These are phyloP conservation scores for Fusarium musae DNA, from an alignment of 2,329 filamentous ascomycete species.

Conservation along the genomic window DNA sequence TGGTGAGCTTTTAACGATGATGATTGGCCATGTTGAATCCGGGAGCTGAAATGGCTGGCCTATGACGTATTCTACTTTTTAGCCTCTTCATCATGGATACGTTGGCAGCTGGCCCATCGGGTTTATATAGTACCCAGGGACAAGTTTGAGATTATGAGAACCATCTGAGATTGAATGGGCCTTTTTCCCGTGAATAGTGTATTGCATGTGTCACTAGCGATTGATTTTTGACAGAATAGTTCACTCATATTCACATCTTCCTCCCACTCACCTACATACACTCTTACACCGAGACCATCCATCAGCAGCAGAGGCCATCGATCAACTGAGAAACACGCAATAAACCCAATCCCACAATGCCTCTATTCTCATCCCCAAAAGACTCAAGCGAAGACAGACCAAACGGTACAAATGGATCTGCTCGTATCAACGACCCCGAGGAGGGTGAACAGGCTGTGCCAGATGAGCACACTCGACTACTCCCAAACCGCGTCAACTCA, in stretches of 20 bases:
- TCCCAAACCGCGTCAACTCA: constrained; percentile 73
- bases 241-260: not conserved
- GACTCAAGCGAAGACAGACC: constrained; percentile 36
- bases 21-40: constrained; percentile 29
- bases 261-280: not conserved
- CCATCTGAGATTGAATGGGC: not conserved
- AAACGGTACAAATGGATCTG: constrained; percentile 23
- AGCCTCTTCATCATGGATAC: constrained; percentile 20
- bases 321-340: not conserved
- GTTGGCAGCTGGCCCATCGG: not conserved
- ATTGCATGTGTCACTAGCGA: constrained; percentile 1
- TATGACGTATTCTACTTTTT: constrained; percentile 45
- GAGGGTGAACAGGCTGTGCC: constrained; percentile 47
- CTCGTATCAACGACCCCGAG: constrained; percentile 22
- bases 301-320: not conserved
- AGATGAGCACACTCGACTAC: constrained; percentile 71
- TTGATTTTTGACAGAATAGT: not conserved
- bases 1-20: constrained; percentile 2
- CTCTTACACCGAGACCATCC: not conserved
- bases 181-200: constrained; percentile 5
- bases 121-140: constrained; percentile 28
- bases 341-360: constrained; percentile 39
- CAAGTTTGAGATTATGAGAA: not conserved
- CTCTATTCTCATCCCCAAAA: constrained; percentile 48
- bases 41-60: constrained; percentile 18